phyloP scores from a whole-genome alignment of 2,329 filamentous ascomycete species.

The Alternaria triticimaculans region DNA sequence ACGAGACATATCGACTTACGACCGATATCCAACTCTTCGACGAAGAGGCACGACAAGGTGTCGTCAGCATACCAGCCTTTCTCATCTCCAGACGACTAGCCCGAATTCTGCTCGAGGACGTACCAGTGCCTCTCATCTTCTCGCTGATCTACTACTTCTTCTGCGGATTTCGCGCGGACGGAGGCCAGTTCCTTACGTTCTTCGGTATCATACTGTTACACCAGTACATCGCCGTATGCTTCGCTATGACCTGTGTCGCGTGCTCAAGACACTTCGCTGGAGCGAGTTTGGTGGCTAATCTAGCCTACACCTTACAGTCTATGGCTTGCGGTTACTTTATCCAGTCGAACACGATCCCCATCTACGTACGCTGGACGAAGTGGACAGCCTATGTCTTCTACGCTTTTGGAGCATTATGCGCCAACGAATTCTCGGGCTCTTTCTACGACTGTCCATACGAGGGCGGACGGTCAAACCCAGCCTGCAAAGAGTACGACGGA shows the following conservation, averaged over 20 bases:
- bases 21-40: slow-evolving; percentile 79
- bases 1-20: slow-evolving; percentile 77
- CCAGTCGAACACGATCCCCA: slow-evolving; percentile 73
- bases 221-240: slow-evolving; percentile 76
- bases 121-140: slow-evolving; percentile 75
- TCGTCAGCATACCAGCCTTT: slow-evolving; percentile 72
- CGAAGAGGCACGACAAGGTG: slow-evolving; percentile 74
- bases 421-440: slow-evolving; percentile 74
- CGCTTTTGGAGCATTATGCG: slow-evolving; percentile 71
- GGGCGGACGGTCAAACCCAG: slow-evolving; percentile 67
- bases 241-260: slow-evolving; percentile 72
- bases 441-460: slow-evolving; percentile 76
- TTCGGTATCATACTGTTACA: slow-evolving; percentile 71
- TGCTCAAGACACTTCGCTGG: slow-evolving; percentile 71
- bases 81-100: slow-evolving; percentile 73
- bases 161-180: slow-evolving; percentile 72
- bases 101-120: slow-evolving; percentile 72
- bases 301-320: slow-evolving; percentile 75
- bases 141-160: slow-evolving; percentile 79
- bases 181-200: slow-evolving; percentile 73
- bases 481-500: slow-evolving; percentile 73
- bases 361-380: slow-evolving; percentile 82
- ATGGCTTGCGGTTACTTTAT: slow-evolving; percentile 81
- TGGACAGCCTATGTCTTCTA: slow-evolving; percentile 72
- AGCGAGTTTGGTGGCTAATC: slow-evolving; percentile 74